Conservation (phyloP, 1,284 basidiomycete genomes). For the Mycena sp. region DNA sequence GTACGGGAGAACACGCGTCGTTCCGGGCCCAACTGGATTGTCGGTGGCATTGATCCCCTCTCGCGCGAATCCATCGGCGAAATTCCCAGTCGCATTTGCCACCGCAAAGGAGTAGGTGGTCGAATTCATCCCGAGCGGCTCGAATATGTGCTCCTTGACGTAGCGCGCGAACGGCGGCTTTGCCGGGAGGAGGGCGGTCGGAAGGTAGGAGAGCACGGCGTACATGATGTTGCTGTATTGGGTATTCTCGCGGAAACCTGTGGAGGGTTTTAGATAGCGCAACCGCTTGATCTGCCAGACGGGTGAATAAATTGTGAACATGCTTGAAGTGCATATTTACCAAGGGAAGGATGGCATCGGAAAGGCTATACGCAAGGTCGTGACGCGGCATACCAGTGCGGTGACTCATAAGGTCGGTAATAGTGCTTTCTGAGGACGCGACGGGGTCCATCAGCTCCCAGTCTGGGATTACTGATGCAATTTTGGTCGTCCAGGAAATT, state of each 20-base stretch:
- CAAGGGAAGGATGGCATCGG: too few relatives aligned
- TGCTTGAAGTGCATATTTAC: too few relatives aligned
- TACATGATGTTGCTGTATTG: too few relatives aligned
- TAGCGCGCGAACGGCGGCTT: slow-evolving; percentile 23
- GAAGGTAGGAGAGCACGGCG: too few relatives aligned
- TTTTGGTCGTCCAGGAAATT: slow-evolving; percentile 33
- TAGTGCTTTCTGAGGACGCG: slow-evolving; percentile 30
- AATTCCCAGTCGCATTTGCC: slow-evolving; percentile 25
- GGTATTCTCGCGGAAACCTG: too few relatives aligned
- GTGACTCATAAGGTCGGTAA: slow-evolving; percentile 36
- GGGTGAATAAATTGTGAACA: too few relatives aligned
- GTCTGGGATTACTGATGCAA: slow-evolving; percentile 30
- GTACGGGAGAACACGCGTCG: background rate
- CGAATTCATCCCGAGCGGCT: slow-evolving; percentile 29
- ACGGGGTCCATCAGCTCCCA: slow-evolving; percentile 33
- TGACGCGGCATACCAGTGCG: slow-evolving; percentile 35
- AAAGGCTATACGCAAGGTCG: slow-evolving; percentile 21
- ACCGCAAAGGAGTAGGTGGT: slow-evolving; percentile 28
- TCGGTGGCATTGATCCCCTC: slow-evolving; percentile 21
- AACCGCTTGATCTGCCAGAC: too few relatives aligned
- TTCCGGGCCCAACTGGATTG: slow-evolving; percentile 2
- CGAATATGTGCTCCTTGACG: slow-evolving; percentile 32
- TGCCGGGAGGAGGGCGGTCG: too few relatives aligned
- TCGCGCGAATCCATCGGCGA: slow-evolving; percentile 26
- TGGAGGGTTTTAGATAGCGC: too few relatives aligned